Conservation (phyloP, 306 rosid genomes). For the Acacia confusa region DNA sequence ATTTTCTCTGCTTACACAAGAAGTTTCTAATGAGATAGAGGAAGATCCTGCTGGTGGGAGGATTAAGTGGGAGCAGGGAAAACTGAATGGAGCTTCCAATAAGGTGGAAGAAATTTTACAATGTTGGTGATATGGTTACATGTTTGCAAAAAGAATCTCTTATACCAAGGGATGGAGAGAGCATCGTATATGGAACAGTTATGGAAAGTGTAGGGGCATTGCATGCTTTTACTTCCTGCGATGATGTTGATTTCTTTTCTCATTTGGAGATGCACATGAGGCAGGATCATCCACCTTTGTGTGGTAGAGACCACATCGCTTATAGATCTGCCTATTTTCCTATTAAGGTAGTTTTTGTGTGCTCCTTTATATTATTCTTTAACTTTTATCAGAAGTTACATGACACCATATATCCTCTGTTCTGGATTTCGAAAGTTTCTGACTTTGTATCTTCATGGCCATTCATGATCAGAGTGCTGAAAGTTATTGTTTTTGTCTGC, state of each 20-base stretch:
- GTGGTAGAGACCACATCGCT: slow-evolving; percentile 98
- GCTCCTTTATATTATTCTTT: slow-evolving; percentile 5
- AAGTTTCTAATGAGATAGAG: no score
- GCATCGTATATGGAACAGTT: slow-evolving; percentile 84
- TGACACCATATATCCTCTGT: slow-evolving; percentile 9
- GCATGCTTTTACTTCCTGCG: slow-evolving; percentile 92
- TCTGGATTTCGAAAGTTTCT: neutral
- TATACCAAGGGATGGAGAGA: slow-evolving; percentile 93
- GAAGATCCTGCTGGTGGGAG: no score
- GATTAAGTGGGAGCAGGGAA: no score
- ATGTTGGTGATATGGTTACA: slow-evolving; percentile 76
- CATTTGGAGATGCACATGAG: slow-evolving; percentile 98
- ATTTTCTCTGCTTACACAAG: no score
- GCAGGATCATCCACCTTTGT: slow-evolving; percentile 95
- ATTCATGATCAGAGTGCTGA: neutral
- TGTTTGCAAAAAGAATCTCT: slow-evolving; percentile 94
- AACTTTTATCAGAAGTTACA: slow-evolving; percentile 10
- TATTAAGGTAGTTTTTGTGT: slow-evolving; percentile 63
- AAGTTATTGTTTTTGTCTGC: neutral
- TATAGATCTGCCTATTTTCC: slow-evolving; percentile 96
- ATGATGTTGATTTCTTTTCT: slow-evolving; percentile 95
- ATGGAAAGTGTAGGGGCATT: slow-evolving; percentile 98
- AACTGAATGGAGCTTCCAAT: slow-evolving; percentile 94
- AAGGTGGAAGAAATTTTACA: slow-evolving; percentile 95
- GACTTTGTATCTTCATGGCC: slow-evolving; percentile 6